Base-by-base conservation (phyloP, 768 basidiomycete species). In the Kwoniella mangroviensis region DNA sequence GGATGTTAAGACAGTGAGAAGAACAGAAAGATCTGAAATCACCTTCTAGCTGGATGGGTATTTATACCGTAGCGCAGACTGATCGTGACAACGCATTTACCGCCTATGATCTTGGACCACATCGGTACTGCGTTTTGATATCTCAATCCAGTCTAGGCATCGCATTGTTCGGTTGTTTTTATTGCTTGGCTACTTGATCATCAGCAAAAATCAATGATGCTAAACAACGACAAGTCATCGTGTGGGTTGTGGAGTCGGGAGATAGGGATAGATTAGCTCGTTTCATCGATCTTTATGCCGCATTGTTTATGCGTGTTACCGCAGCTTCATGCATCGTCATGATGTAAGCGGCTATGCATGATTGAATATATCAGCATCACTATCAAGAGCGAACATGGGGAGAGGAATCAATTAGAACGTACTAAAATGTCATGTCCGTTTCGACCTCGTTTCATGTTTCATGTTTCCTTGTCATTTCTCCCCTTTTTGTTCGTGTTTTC, bases 361-460 rank as follows among this genome's bases (percentile, higher is more conserved):
- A 3, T 15, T 49, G 45, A 13, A 6, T 13, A 49, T 10, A 19
- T 19, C 45, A 49, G 12, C 45, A 49, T 49, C 9, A 49, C 13
- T 10, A 19, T 19, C 3, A 49, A 19, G 45, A 49, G 53, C 4
- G 53, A 54, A 24, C 2, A 54, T n/a, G 53, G 53, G 19, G 22
- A 24, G 53, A 54, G 24, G 53, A 54, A 54, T n/a, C 24, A 54
- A 13, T n/a, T 54, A n/a, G 56, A 49, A 57, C 28, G 15, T 7
- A 15, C 28, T 40, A 12, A 4, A 22, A 24, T 24, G 53, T 17
- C 28, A 2, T 21, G 34, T 26, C 24, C 26, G 24, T 57, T 17
- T 57, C n/a, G 21, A 57, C 26, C 56, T 57, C 40, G 56, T 57
- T 57, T 57, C 34, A 57, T 57, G 26, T 57, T 24, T 26, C 24